These are phyloP conservation scores for Mortierella sp. DNA, from an alignment of 371 early-diverging fungal genomes.

Conservation along the genomic window DNA sequence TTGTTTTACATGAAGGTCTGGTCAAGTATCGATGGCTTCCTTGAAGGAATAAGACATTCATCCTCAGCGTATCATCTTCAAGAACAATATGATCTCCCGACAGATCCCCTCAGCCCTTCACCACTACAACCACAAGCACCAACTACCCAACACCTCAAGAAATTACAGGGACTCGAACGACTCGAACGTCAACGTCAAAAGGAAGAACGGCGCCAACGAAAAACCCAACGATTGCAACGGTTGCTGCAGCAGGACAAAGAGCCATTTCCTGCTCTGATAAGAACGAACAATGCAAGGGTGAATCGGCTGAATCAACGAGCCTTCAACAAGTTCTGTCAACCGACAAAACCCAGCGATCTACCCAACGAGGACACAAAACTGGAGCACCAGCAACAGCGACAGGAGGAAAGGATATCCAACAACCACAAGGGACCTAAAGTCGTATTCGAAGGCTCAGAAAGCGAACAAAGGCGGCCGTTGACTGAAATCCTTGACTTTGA, in stretches of 20 bases:
- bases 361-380: too few species aligned
- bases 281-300: slow-evolving; percentile 34
- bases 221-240: slow-evolving; percentile 5
- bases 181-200: slow-evolving; percentile 1
- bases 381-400: not conserved
- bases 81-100: not conserved
- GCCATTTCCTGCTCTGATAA: slow-evolving; percentile 31
- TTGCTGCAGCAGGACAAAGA: slow-evolving; percentile 20
- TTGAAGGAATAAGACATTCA: not conserved
- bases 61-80: not conserved
- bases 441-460: not conserved
- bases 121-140: not conserved
- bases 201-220: slow-evolving; percentile 14
- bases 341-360: not conserved
- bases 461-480: not conserved
- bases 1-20: slow-evolving; percentile 34
- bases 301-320: slow-evolving; percentile 16
- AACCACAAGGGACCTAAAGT: too few species aligned
- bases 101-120: not conserved
- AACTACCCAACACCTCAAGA: not conserved
- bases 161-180: slow-evolving; percentile 1
- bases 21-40: slow-evolving; percentile 19
- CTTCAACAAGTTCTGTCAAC: slow-evolving; percentile 24
- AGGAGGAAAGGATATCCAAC: too few species aligned
- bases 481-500: slow-evolving; percentile 15